Base-by-base conservation (phyloP, 179 eudicot species). In the Actinidia polygama region DNA sequence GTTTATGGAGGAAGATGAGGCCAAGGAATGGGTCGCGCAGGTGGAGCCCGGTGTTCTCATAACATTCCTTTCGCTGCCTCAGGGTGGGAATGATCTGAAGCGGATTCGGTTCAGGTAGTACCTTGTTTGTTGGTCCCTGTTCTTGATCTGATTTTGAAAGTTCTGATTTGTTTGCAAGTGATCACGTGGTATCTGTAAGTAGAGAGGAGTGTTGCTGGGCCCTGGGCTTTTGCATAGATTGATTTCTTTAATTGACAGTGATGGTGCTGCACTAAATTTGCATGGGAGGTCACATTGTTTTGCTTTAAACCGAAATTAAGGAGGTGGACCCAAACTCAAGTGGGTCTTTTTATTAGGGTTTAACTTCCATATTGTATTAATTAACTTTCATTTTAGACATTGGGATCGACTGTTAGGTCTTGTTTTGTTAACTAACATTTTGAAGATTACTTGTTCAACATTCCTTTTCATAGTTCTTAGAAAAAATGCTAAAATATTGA, bases 11-110 rank as follows among this genome's bases (percentile, higher is more conserved):
- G 94, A 90, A 66, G 94, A 91, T 77, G 92, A 86, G 84, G 82
- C 89, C 11, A 90, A 90, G 84, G 94, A 91, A 71, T 91, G 94
- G 94, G 92, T 91, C 64, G 94, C 94, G 54, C 94, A 91, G 79
- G 91, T 90, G 78, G 94, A 91, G 87, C 94, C 94, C 12, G 93
- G 94, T 62, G 93, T 91, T 40, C 84, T 91, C 0, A 91, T 91
- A 76, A 91, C 93, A 12, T 91, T 91, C 54, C 88, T 90, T 82
- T 86, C 94, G 0, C 81, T 90, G 81, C 90, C 89, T 50, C 87
- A 86, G 61, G 92, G 92, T 53, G 94, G 94, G 61, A 91, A 91
- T 18, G 91, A 89, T 81, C 90, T 91, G 67, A 91, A 90, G 77
- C 87, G 93, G 71, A 91, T 91, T 81, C 93, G 92, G 30, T 94